Evolutionary conservation across 345 rosid genomes (phyloP).

Genomic region (Rhizophora apiculata): DNA sequence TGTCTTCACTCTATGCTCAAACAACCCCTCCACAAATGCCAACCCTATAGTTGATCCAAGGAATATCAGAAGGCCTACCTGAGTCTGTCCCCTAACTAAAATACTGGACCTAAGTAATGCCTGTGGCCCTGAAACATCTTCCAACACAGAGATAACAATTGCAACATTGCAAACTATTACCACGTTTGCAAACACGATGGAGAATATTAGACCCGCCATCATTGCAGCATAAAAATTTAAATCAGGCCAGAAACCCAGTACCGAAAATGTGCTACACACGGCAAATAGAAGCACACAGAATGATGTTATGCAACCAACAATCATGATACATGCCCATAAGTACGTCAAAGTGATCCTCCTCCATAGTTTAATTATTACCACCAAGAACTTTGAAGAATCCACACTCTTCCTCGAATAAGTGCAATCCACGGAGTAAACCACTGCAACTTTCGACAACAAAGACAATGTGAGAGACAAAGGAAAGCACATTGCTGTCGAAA

Average conservation of each 20-base stretch:
- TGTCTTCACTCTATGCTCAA: slow-evolving; percentile 85
- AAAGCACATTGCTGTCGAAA: slow-evolving; percentile 68
- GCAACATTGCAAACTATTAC: slow-evolving; percentile 70
- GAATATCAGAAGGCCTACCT: slow-evolving; percentile 79
- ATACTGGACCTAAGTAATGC: slow-evolving; percentile 63
- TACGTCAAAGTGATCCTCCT: slow-evolving; percentile 60
- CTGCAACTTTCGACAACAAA: slow-evolving; percentile 62
- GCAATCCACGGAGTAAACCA: slow-evolving; percentile 82
- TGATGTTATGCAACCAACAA: slow-evolving; percentile 56
- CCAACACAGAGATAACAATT: slow-evolving; percentile 71
- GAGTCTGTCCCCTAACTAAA: slow-evolving; percentile 82
- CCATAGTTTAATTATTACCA: slow-evolving; percentile 55
- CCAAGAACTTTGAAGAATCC: slow-evolving; percentile 48
- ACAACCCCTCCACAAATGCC: slow-evolving; percentile 79
- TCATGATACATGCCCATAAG: slow-evolving; percentile 60
- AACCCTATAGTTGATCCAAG: slow-evolving; percentile 79
- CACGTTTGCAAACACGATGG: slow-evolving; percentile 70
- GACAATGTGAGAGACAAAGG: slow-evolving; percentile 68
- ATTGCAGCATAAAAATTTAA: slow-evolving; percentile 55
- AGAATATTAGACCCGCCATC: slow-evolving; percentile 58
- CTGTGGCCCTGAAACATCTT: slow-evolving; percentile 74
- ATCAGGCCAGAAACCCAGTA: slow-evolving; percentile 54
- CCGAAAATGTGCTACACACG: slow-evolving; percentile 50
- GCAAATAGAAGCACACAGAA: slow-evolving; percentile 62
- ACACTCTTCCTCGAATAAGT: slow-evolving; percentile 61